Base-by-base conservation (phyloP, 73 alveolate species). In the Paramecium biaurelia region DNA sequence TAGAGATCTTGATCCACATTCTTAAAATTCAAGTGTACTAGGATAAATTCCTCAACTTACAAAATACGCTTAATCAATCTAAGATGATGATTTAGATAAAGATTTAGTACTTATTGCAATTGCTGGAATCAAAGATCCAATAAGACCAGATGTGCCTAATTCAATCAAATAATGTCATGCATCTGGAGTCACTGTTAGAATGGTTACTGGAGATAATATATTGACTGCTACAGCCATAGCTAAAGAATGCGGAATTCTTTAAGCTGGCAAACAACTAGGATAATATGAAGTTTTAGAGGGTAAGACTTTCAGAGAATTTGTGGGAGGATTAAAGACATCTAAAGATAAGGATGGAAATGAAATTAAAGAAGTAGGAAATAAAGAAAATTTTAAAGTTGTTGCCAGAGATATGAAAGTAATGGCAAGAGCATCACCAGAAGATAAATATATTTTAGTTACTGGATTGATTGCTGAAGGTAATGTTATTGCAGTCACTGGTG, bases 131-230 rank as follows among this genome's bases (percentile, higher is more conserved):
- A 92, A 96, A 92, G 99, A 98, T 85, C 92, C 96, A 24, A 90
- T 97, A 47, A 96, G 99, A 84, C 95, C 92, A 7, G 99, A 96
- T 67, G 99, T 97, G 1, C 97, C 99, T 68, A 72, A 41, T 5
- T 97, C 99, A 18, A 99, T 97, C 12, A 93, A 92, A 14, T 37
- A 92, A 68, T 97, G 99, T 93, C 26, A 92, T 92, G 79, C 95
- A 57, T 26, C 99, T 30, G 97, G 98, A 37, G 96, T 98, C 21
- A 97, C 93, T 63, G 99, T 98, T 8, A 97, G 98, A 93, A 98
- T 98, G 99, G 99, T 98, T 14, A 98, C 99, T 5, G 99, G 99
- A 1, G 99, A 98, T 93, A 98, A 98, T 95, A 95, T 93, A 35
- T 96, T 93, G 1, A 98, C 99, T 58, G 99, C 99, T 3, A 92